These are phyloP conservation scores for Hypholoma sublateritium DNA, from an alignment of 768 basidiomycete species.

Conservation along the genomic window DNA sequence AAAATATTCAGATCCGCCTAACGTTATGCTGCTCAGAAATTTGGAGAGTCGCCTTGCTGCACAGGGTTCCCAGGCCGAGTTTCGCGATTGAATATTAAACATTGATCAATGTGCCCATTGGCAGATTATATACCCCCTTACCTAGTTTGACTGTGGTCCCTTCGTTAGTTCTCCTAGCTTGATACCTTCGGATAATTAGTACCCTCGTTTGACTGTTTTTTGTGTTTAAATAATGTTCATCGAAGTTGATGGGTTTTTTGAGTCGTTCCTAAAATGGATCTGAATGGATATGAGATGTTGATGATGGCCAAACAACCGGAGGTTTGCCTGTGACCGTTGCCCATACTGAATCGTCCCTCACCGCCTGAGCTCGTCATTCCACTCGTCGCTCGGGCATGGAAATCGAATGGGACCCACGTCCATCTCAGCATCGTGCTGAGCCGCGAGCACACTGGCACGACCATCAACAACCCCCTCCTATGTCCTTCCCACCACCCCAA, in stretches of 20 bases:
- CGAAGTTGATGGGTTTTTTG: conserved; percentile 13
- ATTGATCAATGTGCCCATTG: conserved; percentile 5
- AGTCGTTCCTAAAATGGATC: conserved; percentile 10
- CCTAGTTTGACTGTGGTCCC: conserved; percentile 20
- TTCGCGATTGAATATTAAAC: conserved; percentile 54
- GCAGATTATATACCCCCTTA: conserved; percentile 23
- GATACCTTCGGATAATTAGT: conserved; percentile 32
- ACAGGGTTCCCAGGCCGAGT: conserved; percentile 81
- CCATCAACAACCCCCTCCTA: conserved; percentile 25
- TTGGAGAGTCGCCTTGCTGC: conserved; percentile 89
- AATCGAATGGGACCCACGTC: conserved; percentile 35
- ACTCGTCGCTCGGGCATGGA: conserved; percentile 29
- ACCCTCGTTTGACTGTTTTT: conserved; percentile 28
- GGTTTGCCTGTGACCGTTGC: conserved; percentile 1
- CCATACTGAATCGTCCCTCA: conserved; percentile 7
- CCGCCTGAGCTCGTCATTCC: conserved; percentile 9
- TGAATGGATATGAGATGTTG: conserved; percentile 7
- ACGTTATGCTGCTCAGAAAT: conserved; percentile 49
- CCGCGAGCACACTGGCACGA: conserved; percentile 32
- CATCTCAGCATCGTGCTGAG: conserved; percentile 27
- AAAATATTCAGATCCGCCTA: neutral
- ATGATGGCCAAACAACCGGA: conserved; percentile 26
- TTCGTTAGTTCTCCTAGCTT: conserved; percentile 16
- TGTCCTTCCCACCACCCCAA: conserved; percentile 30
- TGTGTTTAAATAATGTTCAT: conserved; percentile 23